Evolutionary conservation across 2,329 filamentous ascomycete genomes (phyloP), one percentile per base, ranked within the genome.

Genomic region (Colletotrichum navitas): DNA sequence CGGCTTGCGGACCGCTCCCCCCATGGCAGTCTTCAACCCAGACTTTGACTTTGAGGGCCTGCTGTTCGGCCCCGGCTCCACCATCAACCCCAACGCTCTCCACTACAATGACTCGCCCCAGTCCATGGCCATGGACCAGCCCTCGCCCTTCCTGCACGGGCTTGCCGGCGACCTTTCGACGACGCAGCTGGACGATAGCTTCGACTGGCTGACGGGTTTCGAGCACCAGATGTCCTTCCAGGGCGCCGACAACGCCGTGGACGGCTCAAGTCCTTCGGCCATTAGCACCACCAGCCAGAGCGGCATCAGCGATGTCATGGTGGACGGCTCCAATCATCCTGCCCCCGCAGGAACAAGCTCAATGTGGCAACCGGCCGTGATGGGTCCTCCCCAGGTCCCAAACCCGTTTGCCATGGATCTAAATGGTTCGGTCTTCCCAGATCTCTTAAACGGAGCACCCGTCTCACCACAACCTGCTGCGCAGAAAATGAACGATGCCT

Each of bases 201-300:
- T 96, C 79, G 93, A 94, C 76, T 98, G 94, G 94, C 78, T 89
- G 74, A 91, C 91, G 71, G 92, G 92, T 29, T 93, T 97, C 79
- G 94, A 96, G 74, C 90, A 92, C 77, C 90, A 93, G 56, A 89
- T 95, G 86, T 89, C 89, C 10, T 91, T 94, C 79, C 87, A 87
- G 76, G 83, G 85, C 66, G 92, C 92, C 77, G 94, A 97, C 76
- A 92, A 91, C 75, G 94, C 93, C 36, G 89, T 98, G 65, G 95
- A 97, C 77, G 94, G 93, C 71, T 98, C 96, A 14, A 98, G 96
- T 18, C 96, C 96, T 21, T 98, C 96, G 11, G 94, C 94, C 58
- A 95, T 98, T 80, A 98, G 95, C 84, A 97, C 94, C 54, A 94
- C 93, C 71, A 98, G 95, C 82, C 95, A 97, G 78, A 95, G 93